Percentiles rank a stretch among this genome's conserved stretches.
phyloP scores from a whole-genome alignment of 495 filamentous ascomycete genomes.

The Daldinia bambusicola region DNA sequence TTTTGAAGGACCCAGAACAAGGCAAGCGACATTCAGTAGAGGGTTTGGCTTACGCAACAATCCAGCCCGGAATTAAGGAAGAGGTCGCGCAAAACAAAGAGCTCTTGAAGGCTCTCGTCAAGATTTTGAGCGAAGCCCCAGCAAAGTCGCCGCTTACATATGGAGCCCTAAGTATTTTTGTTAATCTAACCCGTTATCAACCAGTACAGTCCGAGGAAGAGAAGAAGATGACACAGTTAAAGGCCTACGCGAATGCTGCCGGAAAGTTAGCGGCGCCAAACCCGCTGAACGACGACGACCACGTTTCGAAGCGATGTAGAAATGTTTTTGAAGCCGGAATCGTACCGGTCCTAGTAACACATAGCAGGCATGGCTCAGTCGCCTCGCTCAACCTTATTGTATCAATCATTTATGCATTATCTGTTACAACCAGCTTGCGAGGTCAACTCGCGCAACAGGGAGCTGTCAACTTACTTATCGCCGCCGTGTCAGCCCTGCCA shows the following conservation, averaged over 20 bases:
- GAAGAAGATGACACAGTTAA: conserved; percentile 87
- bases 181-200: conserved; percentile 83
- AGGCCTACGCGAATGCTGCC: conserved; percentile 88
- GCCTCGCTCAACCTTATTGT: conserved; percentile 73
- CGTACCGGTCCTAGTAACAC: conserved; percentile 76
- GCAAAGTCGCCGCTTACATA: conserved; percentile 78
- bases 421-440: conserved; percentile 74
- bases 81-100: conserved; percentile 70
- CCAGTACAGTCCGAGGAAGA: conserved; percentile 88
- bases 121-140: conserved; percentile 66
- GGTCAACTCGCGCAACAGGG: conserved; percentile 90
- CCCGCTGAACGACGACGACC: conserved; percentile 75
- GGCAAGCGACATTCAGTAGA: conserved; percentile 77
- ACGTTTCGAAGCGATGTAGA: conserved; percentile 80
- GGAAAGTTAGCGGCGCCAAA: conserved; percentile 69
- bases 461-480: conserved; percentile 83
- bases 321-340: conserved; percentile 78
- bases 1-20: conserved; percentile 68
- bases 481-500: conserved; percentile 68
- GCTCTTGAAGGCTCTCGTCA: conserved; percentile 74
- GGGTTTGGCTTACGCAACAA: conserved; percentile 89
- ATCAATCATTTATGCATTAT: conserved; percentile 79
- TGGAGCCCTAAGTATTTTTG: conserved; percentile 82
- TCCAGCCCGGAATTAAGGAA: conserved; percentile 85
- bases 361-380: conserved; percentile 71